These are phyloP conservation scores for Xylariomycetidae sp. DNA, from an alignment of 2,329 filamentous ascomycete species.

Conservation along the genomic window DNA sequence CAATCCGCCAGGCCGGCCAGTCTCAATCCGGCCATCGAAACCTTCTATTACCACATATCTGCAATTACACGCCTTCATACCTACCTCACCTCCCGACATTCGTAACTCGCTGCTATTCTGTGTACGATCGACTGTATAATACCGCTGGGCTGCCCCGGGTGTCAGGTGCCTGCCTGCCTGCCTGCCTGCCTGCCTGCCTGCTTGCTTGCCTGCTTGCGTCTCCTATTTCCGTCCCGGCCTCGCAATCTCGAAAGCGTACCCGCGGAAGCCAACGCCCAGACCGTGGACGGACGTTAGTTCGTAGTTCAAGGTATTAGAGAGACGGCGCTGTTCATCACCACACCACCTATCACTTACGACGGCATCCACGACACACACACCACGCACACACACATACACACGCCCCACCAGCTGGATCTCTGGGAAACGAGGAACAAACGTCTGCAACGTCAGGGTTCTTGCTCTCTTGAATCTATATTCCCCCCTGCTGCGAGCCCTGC, in stretches of 20 bases:
- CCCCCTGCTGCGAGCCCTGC: slow-evolving; percentile 8
- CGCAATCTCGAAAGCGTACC: background rate
- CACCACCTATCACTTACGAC: background rate
- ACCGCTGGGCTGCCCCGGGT: no score
- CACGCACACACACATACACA: no score
- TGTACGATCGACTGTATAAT: slow-evolving; percentile 14
- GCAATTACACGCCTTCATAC: slow-evolving; percentile 1
- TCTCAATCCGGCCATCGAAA: slow-evolving; percentile 1
- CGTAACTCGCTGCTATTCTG: background rate
- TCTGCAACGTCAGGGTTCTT: slow-evolving; percentile 1
- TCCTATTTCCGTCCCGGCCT: slow-evolving; percentile 12
- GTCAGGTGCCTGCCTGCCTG: no score
- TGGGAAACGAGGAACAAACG: slow-evolving; percentile 12
- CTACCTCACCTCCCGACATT: background rate
- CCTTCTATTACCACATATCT: slow-evolving; percentile 1
- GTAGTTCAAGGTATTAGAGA: no score
- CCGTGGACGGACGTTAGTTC: background rate
- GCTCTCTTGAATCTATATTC: background rate
- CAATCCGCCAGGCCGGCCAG: background rate
- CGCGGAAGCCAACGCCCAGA: background rate
- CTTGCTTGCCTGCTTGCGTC: no score
- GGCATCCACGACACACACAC: no score
- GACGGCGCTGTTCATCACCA: background rate
- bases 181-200: no score
- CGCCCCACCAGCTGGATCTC: slow-evolving; percentile 11